Conservation (phyloP, 805 yeast species). For the Teunomyces stri region DNA sequence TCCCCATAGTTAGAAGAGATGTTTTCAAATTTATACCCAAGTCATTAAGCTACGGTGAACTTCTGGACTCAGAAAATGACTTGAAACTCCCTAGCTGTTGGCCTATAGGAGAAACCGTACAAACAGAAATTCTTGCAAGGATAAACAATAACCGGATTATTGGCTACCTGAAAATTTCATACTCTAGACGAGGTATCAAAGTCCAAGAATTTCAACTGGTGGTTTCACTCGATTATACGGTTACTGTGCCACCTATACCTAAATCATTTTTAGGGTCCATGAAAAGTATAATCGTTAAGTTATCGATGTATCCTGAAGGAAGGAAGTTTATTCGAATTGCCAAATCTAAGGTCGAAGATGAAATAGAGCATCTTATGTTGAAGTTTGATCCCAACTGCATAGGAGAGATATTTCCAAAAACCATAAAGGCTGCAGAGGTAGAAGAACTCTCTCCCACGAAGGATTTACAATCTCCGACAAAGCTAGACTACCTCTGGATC, state of each 20-base stretch:
- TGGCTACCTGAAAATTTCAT: not conserved
- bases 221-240: not conserved
- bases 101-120: not conserved
- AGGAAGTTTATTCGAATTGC: conserved; percentile 6
- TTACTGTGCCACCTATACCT: conserved; percentile 5
- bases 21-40: conserved; percentile 25
- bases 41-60: conserved; percentile 26
- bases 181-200: not conserved
- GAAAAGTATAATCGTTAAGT: conserved; percentile 13
- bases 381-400: conserved; percentile 13
- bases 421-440: conserved; percentile 1
- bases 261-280: conserved; percentile 6
- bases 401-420: conserved; percentile 12
- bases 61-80: not conserved
- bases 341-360: conserved; percentile 13
- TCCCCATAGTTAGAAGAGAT: conserved; percentile 25
- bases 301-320: conserved; percentile 7
- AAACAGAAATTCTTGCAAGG: not conserved
- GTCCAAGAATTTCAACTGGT: not conserved
- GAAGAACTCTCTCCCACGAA: conserved; percentile 3
- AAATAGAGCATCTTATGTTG: conserved; percentile 17
- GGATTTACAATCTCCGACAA: not conserved
- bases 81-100: not conserved
- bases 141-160: conserved; percentile 3
- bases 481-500: conserved; percentile 14